Base-by-base conservation (phyloP, 305 asterid genomes). In the Solanum aculeatissimum region DNA sequence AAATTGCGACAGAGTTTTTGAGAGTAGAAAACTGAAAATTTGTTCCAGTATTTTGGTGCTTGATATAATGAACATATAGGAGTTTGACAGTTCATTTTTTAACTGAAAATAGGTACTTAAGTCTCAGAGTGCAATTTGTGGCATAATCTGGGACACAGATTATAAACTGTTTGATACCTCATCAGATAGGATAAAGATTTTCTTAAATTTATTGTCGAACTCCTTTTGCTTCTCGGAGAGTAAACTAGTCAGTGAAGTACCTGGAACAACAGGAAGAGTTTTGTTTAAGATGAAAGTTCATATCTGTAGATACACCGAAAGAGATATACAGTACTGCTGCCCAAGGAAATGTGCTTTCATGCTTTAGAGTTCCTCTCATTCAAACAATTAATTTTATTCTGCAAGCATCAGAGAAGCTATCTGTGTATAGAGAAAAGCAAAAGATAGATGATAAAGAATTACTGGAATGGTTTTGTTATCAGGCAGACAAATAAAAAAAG, bases 141-240 rank as follows among this genome's bases (percentile, higher is more conserved):
- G 9, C 82, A 77, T 49, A 27, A 75, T 51, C 42, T 27, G 42
- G 29, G 65, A 27, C 27, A 49, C 47, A 51, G 63, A 75, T 74
- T 29, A 25, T 4, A 23, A 51, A 74, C 38, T 25, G 45, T 9
- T 42, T 42, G 81, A 62, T 90, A 97, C 98, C 97, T 91, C 92
- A 80, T 92, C 95, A 83, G 94, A 88, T 87, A 93, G 85, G 85
- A 86, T 89, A 88, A 95, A 97, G 91, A 89, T 74, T 80, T 87
- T 91, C 53, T 88, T 91, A 84, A 93, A 97, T 86, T 92, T 93
- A 40, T 91, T 92, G 80, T 94, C 97, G 77, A 91, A 97, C 38
- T 92, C 96, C 87, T 87, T 89, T 85, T 89, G 91, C 91, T 94
- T 97, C 90, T 92, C 95, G 86, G 88, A 91, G 32, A 97, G 90